Evolutionary conservation across 2,329 filamentous ascomycete genomes (phyloP).

Genomic region (Xylariaceae sp.): DNA sequence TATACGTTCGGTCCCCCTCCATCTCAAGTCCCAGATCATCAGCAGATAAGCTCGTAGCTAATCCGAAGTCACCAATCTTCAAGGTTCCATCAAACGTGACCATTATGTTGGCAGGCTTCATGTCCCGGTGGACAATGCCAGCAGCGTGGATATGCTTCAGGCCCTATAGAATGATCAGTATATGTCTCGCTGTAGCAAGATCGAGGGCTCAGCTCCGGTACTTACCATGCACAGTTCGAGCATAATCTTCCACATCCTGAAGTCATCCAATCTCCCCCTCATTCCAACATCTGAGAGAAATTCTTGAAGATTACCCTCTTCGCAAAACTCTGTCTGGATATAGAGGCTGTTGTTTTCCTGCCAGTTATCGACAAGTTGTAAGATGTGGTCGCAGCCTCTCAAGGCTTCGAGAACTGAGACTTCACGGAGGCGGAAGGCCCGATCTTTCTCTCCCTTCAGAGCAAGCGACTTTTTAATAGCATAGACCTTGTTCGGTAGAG

Average conservation of each 20-base stretch:
- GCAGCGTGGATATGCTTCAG: constrained; percentile 85
- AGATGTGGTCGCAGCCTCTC: constrained; percentile 75
- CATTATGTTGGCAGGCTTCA: constrained; percentile 82
- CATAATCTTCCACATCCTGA: constrained; percentile 97
- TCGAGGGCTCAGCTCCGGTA: constrained; percentile 13
- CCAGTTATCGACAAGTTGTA: constrained; percentile 84
- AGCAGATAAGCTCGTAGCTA: constrained; percentile 54
- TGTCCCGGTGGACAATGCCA: constrained; percentile 78
- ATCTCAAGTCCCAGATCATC: constrained; percentile 61
- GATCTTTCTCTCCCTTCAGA: constrained; percentile 73
- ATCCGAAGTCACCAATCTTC: constrained; percentile 83
- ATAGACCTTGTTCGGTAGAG: constrained; percentile 62
- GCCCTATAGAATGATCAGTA: constrained; percentile 51
- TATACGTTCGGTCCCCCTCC: constrained; percentile 97
- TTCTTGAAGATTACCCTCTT: constrained; percentile 83
- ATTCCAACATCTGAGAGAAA: constrained; percentile 81
- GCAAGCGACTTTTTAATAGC: constrained; percentile 91
- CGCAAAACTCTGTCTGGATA: constrained; percentile 96
- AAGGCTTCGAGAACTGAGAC: constrained; percentile 75
- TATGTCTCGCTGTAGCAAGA: too few relatives aligned
- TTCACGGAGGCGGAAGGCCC: constrained; percentile 79
- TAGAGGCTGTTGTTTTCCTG: constrained; percentile 82
- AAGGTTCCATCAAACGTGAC: constrained; percentile 76
- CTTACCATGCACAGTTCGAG: constrained; percentile 79
- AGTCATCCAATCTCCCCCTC: constrained; percentile 87